Evolutionary conservation across 805 yeast genomes (phyloP).

Genomic region (Teunomyces barrocoloradensis): DNA sequence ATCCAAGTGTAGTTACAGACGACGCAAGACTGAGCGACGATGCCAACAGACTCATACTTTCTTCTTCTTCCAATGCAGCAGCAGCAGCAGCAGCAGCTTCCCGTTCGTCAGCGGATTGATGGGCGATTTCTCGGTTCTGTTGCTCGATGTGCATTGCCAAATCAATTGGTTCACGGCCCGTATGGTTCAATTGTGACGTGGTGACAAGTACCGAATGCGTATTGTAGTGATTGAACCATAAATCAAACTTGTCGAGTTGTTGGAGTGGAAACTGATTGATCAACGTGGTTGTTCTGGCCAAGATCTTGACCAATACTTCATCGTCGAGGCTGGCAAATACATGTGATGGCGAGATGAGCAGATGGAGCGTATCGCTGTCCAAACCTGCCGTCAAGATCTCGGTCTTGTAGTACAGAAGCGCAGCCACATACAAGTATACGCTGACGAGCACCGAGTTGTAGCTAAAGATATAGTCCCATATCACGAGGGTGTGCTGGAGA

Average conservation of each 20-base stretch:
- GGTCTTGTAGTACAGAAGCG: conserved; percentile 46
- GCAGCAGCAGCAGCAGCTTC: conserved; percentile 22
- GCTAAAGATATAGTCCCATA: conserved; percentile 71
- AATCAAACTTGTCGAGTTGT: conserved; percentile 19
- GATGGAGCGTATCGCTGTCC: conserved; percentile 36
- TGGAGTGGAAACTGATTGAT: conserved; percentile 24
- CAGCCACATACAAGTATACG: conserved; percentile 60
- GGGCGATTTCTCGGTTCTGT: conserved; percentile 34
- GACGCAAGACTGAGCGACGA: conserved; percentile 34
- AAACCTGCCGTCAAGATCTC: conserved; percentile 32
- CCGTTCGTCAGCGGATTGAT: conserved; percentile 24
- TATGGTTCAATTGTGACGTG: conserved; percentile 24
- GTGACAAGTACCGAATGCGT: conserved; percentile 30
- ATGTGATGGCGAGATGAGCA: conserved; percentile 30
- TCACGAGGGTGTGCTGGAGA: conserved; percentile 46
- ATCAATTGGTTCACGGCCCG: background rate
- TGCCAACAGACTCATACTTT: conserved; percentile 26
- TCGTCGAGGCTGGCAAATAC: conserved; percentile 30
- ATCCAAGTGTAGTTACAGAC: conserved; percentile 26
- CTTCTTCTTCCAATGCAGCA: conserved; percentile 24
- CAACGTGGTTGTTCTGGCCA: conserved; percentile 24
- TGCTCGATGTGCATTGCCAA: background rate
- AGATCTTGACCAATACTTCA: conserved; percentile 22
- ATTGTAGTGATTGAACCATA: conserved; percentile 38
- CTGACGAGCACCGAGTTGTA: conserved; percentile 52